Base-by-base conservation (phyloP, 139 green algal species). In the Pseudopediastrum boryanum region DNA sequence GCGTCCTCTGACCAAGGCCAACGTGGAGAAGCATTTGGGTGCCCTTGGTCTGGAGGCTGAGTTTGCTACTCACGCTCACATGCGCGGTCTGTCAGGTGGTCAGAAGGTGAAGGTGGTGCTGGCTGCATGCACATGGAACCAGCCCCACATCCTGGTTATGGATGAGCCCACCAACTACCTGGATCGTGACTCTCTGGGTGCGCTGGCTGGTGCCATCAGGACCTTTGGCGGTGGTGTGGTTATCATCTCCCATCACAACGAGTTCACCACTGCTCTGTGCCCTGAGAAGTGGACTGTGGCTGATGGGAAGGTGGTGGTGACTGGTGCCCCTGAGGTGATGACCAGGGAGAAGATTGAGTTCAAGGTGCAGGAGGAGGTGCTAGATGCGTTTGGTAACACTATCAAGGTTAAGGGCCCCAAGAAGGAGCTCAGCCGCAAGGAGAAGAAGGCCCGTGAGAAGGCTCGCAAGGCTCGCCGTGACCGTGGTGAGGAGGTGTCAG, bases 401-500 rank as follows among this genome's bases (percentile, higher is more conserved):
- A 88, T 97, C 71, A 95, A 97, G 91, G 73, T 97, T 36, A 93
- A 95, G 90, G 87, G 68, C 38, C 87, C 87, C 79, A 94, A 96
- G 90, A 95, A 94, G 90, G 92, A 96, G 88, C 87, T 97, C 68
- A 91, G 79, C 70, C 92, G 93, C 82, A 98, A 98, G 89, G 93
- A 97, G 90, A 92, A 92, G 85, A 97, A 97, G 91, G 88, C 89
- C 21, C 58, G 73, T 56, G 70, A 85, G 48, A 94, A 94, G 84
- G 46, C 85, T 67, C 81, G 90, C 19, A 78, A 89, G 51, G 92
- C 92, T 1, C 83, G 88, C 38, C 82, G 79, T 13, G 93, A 84
- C 12, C 89, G 93, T 41, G 93, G 93, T 12, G 92, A 96, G 85
- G 88, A 93, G 31, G 92, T 96, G 23, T 90, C 86, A 13, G 87